Evolutionary conservation across 768 basidiomycete genomes (phyloP), one percentile per base, ranked within the genome.

Genomic region (Boletus subcaerulescens): DNA sequence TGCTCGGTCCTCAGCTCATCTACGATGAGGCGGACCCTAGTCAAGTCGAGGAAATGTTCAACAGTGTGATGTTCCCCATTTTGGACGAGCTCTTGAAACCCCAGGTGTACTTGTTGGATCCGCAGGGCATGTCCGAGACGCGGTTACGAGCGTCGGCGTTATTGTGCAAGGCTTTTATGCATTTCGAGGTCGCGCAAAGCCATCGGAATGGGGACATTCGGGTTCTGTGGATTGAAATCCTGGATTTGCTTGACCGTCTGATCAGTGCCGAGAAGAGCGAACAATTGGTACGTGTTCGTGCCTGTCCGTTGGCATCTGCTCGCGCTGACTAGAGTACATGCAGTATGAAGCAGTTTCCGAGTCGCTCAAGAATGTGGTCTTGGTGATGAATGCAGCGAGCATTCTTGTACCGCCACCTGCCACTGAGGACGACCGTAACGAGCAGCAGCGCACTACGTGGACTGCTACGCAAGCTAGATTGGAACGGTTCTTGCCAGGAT

Each of bases 311-410:
- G 10, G 29, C 13, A 2, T 9, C 9, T 26, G 39, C 48, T 32
- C 14, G 43, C 35, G 35, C 32, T 61, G 52, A 70, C 42, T 8
- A 9, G 32, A 20, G 33, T 4, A 17, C 55, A 2, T 62, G 1
- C 3, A 98, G 96, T 87, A 87, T 68, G 97, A 99, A 69, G 96
- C 96, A 0, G 81, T 97, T 18, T 93, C 93, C 1, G 97, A 99
- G 72, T 95, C 94, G 2, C 79, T 99, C 63, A 98, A 98, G 75
- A 98, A 98, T 65, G 91, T 96, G 46, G 74, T 99, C 15, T 80
- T 98, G 45, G 96, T 99, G 46, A 95, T 99, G 93, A 87, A 94
- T 62, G 91, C 94, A 2, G 87, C 88, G 1, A 81, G 82, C 5
- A 85, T 95, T 52, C 82, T 99, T 17, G 80, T 91, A 5, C 90